Percentiles rank a stretch among this genome's conserved stretches.
Conservation (phyloP, 148 eudicot genomes). For the Selenicereus undatus region DNA sequence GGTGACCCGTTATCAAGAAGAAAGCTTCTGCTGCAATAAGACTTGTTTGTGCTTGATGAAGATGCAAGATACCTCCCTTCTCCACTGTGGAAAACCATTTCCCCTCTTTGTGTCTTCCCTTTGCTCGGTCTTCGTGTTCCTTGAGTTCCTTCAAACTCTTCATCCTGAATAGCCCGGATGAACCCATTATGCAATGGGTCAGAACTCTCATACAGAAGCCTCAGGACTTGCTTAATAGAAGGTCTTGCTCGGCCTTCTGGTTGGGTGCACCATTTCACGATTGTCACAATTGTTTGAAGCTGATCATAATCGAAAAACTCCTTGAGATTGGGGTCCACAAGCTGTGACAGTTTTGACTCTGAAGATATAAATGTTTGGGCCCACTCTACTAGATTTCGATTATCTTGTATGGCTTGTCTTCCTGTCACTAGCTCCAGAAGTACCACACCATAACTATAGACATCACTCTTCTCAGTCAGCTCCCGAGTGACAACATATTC, state of each 20-base stretch:
- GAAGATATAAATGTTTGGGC: constrained; percentile 49
- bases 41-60: constrained; percentile 85
- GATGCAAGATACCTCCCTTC: constrained; percentile 85
- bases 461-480: constrained; percentile 92
- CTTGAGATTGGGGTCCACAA: constrained; percentile 67
- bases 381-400: constrained; percentile 84
- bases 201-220: constrained; percentile 84
- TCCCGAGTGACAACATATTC: constrained; percentile 81
- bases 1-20: constrained; percentile 87
- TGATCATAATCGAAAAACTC: constrained; percentile 78
- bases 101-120: constrained; percentile 51
- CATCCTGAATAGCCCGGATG: constrained; percentile 64
- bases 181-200: constrained; percentile 85
- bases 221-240: constrained; percentile 89
- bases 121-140: constrained; percentile 49
- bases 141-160: constrained; percentile 50
- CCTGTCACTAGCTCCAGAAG: constrained; percentile 72
- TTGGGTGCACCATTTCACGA: constrained; percentile 86
- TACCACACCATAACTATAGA: constrained; percentile 91
- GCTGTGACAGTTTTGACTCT: constrained; percentile 57
- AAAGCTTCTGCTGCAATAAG: constrained; percentile 83
- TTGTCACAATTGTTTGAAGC: constrained; percentile 58
- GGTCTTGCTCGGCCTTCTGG: constrained; percentile 76
- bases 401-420: constrained; percentile 74
- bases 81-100: constrained; percentile 48